phyloP scores from a whole-genome alignment of 2,329 filamentous ascomycete genomes.

The Venturia aucupariae region DNA sequence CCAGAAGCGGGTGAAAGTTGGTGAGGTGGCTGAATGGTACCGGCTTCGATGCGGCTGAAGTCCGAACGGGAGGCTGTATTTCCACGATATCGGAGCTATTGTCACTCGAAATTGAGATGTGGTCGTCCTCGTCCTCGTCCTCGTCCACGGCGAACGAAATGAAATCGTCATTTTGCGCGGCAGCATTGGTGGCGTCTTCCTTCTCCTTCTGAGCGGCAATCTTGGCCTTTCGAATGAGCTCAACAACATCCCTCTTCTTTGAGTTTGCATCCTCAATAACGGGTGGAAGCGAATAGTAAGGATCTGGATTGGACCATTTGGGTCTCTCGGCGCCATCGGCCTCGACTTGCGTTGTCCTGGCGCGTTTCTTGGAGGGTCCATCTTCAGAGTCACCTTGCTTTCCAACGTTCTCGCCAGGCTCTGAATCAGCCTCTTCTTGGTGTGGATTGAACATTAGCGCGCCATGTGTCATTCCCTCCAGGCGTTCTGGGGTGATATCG shows the following conservation, averaged over 20 bases:
- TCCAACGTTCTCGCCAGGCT: slow-evolving; percentile 15
- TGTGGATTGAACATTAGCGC: slow-evolving; percentile 32
- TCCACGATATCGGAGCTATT: background rate
- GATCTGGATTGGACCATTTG: slow-evolving; percentile 94
- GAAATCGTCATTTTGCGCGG: slow-evolving; percentile 60
- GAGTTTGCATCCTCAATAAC: slow-evolving; percentile 55
- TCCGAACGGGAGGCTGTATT: background rate
- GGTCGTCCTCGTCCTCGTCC: slow-evolving; percentile 32
- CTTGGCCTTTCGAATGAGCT: slow-evolving; percentile 83
- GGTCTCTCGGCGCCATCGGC: slow-evolving; percentile 38
- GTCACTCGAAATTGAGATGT: slow-evolving; percentile 5
- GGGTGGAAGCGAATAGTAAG: slow-evolving; percentile 80
- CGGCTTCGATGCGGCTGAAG: background rate
- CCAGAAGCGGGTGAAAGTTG: background rate
- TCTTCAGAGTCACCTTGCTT: slow-evolving; percentile 9
- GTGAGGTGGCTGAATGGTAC: slow-evolving; percentile 7
- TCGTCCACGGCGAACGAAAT: slow-evolving; percentile 71
- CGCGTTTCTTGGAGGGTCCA: slow-evolving; percentile 8
- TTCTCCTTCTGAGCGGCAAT: slow-evolving; percentile 50
- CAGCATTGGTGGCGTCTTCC: slow-evolving; percentile 38
- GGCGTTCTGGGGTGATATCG: slow-evolving; percentile 35
- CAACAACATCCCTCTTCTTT: slow-evolving; percentile 80
- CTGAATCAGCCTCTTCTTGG: slow-evolving; percentile 19
- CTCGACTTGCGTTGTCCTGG: slow-evolving; percentile 16
- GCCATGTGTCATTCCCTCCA: slow-evolving; percentile 34